Conservation (phyloP, 345 rosid genomes). For the Heritiera littoralis region DNA sequence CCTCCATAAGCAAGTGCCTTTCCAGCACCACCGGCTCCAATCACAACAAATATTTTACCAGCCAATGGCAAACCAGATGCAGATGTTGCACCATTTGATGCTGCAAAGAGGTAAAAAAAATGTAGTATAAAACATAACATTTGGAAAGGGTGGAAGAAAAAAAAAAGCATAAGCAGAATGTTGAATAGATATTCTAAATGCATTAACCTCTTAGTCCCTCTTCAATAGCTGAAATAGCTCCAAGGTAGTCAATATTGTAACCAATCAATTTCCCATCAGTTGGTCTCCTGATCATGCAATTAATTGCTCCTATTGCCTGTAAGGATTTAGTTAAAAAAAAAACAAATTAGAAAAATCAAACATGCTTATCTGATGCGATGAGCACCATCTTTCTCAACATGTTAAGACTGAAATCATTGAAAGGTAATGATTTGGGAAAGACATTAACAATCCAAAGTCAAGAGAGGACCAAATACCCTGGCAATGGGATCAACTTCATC, state of each 20-base stretch:
- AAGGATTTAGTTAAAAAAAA: neutral
- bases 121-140: neutral
- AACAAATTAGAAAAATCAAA: neutral
- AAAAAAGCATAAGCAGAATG: neutral
- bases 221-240: constrained; percentile 63
- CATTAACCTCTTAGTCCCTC: constrained; percentile 53
- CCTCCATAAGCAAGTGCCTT: constrained; percentile 69
- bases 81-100: constrained; percentile 37
- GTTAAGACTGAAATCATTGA: neutral
- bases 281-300: constrained; percentile 57
- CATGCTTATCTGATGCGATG: neutral
- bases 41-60: constrained; percentile 58
- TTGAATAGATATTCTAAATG: constrained; percentile 1
- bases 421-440: neutral
- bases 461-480: constrained; percentile 30
- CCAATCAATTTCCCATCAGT: constrained; percentile 54
- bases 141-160: neutral
- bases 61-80: constrained; percentile 51
- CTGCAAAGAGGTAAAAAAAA: constrained; percentile 24
- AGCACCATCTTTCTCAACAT: neutral
- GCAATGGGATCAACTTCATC: constrained; percentile 48
- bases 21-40: constrained; percentile 77
- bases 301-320: constrained; percentile 61
- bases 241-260: constrained; percentile 60
- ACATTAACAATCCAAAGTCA: neutral